phyloP scores from a whole-genome alignment of 192 early-diverging fungal genomes.

The Coemansia sp. region DNA sequence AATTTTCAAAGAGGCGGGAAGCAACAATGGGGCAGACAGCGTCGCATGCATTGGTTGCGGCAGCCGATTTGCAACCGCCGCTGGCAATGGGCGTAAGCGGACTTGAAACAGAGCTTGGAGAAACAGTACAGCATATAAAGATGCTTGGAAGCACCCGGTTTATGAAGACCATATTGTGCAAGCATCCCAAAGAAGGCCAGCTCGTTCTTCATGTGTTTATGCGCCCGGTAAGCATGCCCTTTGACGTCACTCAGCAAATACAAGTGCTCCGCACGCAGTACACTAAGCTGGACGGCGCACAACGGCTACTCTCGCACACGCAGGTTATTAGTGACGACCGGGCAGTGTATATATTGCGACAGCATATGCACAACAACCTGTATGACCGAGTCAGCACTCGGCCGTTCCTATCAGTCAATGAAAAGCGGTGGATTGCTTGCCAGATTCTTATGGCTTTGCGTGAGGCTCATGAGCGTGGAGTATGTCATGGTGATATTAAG shows the following conservation, averaged over 20 bases:
- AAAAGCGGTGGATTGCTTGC: slow-evolving; percentile 95
- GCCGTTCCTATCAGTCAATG: slow-evolving; percentile 78
- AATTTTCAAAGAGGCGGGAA: not conserved
- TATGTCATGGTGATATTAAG: slow-evolving; percentile 95
- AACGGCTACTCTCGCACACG: slow-evolving; percentile 78
- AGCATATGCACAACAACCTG: slow-evolving; percentile 86
- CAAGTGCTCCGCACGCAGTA: slow-evolving; percentile 28
- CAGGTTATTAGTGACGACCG: slow-evolving; percentile 83
- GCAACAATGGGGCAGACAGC: slow-evolving; percentile 42
- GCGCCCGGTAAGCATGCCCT: slow-evolving; percentile 68
- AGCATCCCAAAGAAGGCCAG: slow-evolving; percentile 74
- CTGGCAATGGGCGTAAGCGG: slow-evolving; percentile 46
- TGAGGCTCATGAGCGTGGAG: slow-evolving; percentile 66
- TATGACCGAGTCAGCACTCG: slow-evolving; percentile 97
- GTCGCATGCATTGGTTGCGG: slow-evolving; percentile 48
- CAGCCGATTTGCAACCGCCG: slow-evolving; percentile 51
- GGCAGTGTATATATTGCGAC: slow-evolving; percentile 85
- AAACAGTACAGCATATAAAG: slow-evolving; percentile 44
- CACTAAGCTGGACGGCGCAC: slow-evolving; percentile 58
- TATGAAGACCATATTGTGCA: slow-evolving; percentile 87
- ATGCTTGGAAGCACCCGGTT: slow-evolving; percentile 85
- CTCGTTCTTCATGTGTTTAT: slow-evolving; percentile 92
- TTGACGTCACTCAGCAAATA: slow-evolving; percentile 41
- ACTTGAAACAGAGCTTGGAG: slow-evolving; percentile 45
- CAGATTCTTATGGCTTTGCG: slow-evolving; percentile 80